phyloP scores from a whole-genome alignment of 2,329 filamentous ascomycete species.

The Geosmithia putterillii region DNA sequence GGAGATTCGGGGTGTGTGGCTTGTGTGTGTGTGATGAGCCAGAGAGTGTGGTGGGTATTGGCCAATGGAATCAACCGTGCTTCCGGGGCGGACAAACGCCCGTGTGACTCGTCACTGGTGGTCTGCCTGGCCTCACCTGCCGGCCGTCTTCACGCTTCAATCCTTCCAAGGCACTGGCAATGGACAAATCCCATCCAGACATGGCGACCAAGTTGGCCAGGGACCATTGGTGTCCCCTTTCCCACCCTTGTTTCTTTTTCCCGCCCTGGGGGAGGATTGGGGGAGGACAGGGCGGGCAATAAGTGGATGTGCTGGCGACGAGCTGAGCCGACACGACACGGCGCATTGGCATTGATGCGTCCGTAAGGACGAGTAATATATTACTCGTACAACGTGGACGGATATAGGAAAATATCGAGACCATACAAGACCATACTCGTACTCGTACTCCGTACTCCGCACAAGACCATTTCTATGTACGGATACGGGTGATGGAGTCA shows the following conservation, averaged over 20 bases:
- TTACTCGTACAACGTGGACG: no score
- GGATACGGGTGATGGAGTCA: no score
- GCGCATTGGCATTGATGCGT: background rate
- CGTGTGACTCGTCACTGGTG: background rate
- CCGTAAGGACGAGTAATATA: background rate
- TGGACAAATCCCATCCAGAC: no score
- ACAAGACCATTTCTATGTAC: no score
- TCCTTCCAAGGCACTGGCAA: no score
- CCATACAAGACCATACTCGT: no score
- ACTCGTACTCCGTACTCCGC: no score
- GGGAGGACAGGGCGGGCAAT: no score
- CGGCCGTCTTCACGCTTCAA: background rate
- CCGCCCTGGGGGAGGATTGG: no score
- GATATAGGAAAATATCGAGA: no score
- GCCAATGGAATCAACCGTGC: background rate
- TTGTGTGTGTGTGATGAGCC: background rate
- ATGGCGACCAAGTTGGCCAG: background rate
- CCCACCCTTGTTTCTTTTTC: background rate
- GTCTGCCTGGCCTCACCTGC: background rate
- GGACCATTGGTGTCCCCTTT: background rate
- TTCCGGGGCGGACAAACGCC: background rate
- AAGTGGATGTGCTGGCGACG: background rate
- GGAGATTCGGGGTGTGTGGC: no score
- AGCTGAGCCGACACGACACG: background rate
- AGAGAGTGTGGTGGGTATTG: background rate